These are phyloP conservation scores for Pleurotus djamor DNA, from an alignment of 768 basidiomycete species.

Conservation along the genomic window DNA sequence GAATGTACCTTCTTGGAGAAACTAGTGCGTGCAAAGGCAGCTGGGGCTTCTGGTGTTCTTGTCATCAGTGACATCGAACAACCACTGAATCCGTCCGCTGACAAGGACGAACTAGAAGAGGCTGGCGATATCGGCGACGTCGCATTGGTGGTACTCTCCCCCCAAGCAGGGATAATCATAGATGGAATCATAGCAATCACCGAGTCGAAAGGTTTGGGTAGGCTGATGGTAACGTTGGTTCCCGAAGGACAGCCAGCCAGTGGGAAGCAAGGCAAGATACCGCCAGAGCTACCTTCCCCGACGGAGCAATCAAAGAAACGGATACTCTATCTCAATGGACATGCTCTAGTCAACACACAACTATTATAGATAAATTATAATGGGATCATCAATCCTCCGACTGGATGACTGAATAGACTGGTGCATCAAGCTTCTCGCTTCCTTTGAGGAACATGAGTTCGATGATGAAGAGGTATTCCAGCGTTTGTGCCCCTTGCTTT, in stretches of 20 bases:
- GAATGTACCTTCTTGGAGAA: slow-evolving; percentile 90
- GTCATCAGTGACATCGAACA: slow-evolving; percentile 65
- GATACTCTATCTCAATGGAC: slow-evolving; percentile 75
- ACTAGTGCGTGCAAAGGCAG: slow-evolving; percentile 61
- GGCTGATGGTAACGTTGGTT: slow-evolving; percentile 52
- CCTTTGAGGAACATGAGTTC: slow-evolving; percentile 79
- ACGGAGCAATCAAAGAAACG: slow-evolving; percentile 29
- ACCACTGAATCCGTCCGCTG: slow-evolving; percentile 66
- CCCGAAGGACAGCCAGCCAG: slow-evolving; percentile 25
- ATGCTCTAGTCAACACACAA: slow-evolving; percentile 74
- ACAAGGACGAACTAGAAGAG: slow-evolving; percentile 48
- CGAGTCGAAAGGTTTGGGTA: slow-evolving; percentile 42
- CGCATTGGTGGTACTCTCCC: slow-evolving; percentile 57
- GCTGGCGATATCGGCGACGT: slow-evolving; percentile 58
- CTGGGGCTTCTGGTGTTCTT: slow-evolving; percentile 76
- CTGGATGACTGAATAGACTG: slow-evolving; percentile 87
- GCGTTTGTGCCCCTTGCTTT: slow-evolving; percentile 77
- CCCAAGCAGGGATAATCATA: slow-evolving; percentile 50
- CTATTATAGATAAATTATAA: slow-evolving; percentile 41
- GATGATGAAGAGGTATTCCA: slow-evolving; percentile 95
- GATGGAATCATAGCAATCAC: slow-evolving; percentile 52
- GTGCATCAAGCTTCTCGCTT: slow-evolving; percentile 75
- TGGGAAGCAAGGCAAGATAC: slow-evolving; percentile 18
- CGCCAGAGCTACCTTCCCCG: slow-evolving; percentile 15
- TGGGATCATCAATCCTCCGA: slow-evolving; percentile 50